Percentiles rank a stretch among this genome's conserved stretches.
These are phyloP conservation scores for Dothistroma septosporum DNA, from an alignment of 2,329 filamentous ascomycete species.

Conservation along the genomic window DNA sequence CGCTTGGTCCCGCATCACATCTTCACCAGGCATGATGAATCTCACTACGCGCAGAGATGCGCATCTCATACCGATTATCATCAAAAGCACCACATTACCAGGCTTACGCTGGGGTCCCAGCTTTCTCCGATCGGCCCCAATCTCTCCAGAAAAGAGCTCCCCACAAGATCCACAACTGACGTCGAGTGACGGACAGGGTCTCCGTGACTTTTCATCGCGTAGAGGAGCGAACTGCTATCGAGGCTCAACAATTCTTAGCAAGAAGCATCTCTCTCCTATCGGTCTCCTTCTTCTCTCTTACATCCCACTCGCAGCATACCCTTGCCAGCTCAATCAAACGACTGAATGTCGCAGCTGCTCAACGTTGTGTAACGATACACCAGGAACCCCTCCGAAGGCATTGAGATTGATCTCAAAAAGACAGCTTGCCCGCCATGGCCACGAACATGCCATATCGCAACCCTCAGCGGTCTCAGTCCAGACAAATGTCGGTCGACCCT, in stretches of 20 bases:
- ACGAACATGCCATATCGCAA: conserved; percentile 32
- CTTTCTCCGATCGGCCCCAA: not conserved
- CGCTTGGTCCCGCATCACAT: too few species aligned
- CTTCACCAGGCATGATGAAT: too few species aligned
- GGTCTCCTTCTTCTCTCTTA: not conserved
- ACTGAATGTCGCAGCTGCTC: not conserved
- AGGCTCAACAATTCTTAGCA: not conserved
- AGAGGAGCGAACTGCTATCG: conserved; percentile 1
- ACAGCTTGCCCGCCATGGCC: conserved; percentile 10
- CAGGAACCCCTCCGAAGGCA: conserved; percentile 6
- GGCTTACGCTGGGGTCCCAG: not conserved
- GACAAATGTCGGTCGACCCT: conserved; percentile 48
- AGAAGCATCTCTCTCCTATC: not conserved
- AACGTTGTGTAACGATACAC: not conserved
- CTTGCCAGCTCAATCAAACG: not conserved
- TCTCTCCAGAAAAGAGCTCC: not conserved
- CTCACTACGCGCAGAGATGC: not conserved
- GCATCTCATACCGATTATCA: not conserved
- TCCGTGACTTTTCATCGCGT: not conserved
- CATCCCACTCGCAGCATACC: not conserved
- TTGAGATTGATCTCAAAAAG: conserved; percentile 2
- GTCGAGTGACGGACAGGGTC: not conserved
- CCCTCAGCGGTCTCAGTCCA: conserved; percentile 39
- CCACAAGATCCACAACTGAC: conserved; percentile 1
- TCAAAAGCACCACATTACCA: not conserved